phyloP scores from a whole-genome alignment of 140 eudicot genomes.

The Flaveria floridana region DNA sequence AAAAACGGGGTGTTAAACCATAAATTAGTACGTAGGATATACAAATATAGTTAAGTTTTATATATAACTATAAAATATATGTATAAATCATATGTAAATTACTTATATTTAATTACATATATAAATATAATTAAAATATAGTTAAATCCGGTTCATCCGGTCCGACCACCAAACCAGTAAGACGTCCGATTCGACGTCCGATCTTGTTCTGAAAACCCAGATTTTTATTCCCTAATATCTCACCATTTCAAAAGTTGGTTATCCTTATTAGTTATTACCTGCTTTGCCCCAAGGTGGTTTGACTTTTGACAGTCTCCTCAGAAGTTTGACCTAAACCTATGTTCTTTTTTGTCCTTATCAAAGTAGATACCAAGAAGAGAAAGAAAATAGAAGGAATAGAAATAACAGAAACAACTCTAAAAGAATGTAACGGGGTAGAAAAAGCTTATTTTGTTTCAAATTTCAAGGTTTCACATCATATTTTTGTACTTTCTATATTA shows the following conservation, averaged over 20 bases:
- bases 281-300: conserved; percentile 26
- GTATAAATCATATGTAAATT: too few species aligned
- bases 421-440: conserved; percentile 27
- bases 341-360: conserved; percentile 31
- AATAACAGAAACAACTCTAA: conserved; percentile 27
- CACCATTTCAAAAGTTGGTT: conserved; percentile 16
- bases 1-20: too few species aligned
- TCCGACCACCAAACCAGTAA: too few species aligned
- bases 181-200: too few species aligned
- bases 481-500: too few species aligned
- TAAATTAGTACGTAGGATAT: too few species aligned
- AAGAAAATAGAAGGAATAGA: conserved; percentile 38
- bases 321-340: conserved; percentile 29
- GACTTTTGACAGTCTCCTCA: conserved; percentile 28
- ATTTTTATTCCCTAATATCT: conserved; percentile 8
- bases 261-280: neutral
- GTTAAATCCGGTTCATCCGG: too few species aligned
- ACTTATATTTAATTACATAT: too few species aligned
- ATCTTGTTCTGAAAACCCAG: too few species aligned
- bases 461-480: neutral
- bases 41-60: too few species aligned
- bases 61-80: too few species aligned
- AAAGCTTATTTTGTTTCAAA: neutral
- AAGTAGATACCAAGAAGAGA: conserved; percentile 19
- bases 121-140: too few species aligned